Evolutionary conservation across 2,329 filamentous ascomycete genomes (phyloP).

Genomic region (Arthrobotrys entomopaga): DNA sequence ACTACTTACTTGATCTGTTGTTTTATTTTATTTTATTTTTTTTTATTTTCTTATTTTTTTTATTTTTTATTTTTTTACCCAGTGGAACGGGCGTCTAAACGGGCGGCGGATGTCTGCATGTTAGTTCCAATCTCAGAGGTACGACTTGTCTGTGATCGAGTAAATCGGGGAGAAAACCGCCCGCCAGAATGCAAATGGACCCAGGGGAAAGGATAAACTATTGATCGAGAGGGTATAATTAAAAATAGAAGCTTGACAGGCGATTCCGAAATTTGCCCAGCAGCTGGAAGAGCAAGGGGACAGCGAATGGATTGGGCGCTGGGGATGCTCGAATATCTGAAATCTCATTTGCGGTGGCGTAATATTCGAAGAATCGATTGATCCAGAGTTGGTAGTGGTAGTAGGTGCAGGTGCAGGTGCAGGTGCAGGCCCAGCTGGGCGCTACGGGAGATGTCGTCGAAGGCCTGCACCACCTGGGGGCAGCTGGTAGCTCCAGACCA

Average conservation of each 20-base stretch:
- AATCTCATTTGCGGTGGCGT: conserved; percentile 52
- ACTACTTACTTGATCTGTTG: not conserved
- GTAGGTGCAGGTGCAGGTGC: conserved; percentile 1
- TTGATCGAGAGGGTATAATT: conserved; percentile 21
- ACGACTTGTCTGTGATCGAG: conserved; percentile 12
- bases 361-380: conserved; percentile 1
- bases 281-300: conserved; percentile 1
- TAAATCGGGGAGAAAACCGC: not conserved
- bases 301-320: conserved; percentile 11
- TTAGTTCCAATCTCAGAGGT: not conserved
- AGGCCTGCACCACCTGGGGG: conserved; percentile 27
- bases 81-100: conserved; percentile 16
- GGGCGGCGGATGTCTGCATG: conserved; percentile 12
- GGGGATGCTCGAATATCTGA: not conserved
- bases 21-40: conserved; percentile 3
- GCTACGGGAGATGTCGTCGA: conserved; percentile 50
- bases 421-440: conserved; percentile 42
- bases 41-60: conserved; percentile 17
- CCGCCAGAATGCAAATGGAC: not conserved
- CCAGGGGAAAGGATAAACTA: not conserved
- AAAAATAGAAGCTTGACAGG: conserved; percentile 37
- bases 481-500: conserved; percentile 26
- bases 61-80: conserved; percentile 3
- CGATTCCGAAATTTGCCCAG: conserved; percentile 18
- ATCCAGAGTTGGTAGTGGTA: too few relatives aligned